phyloP scores from a whole-genome alignment of 306 rosid species.

The Pyrus pyrifolia region DNA sequence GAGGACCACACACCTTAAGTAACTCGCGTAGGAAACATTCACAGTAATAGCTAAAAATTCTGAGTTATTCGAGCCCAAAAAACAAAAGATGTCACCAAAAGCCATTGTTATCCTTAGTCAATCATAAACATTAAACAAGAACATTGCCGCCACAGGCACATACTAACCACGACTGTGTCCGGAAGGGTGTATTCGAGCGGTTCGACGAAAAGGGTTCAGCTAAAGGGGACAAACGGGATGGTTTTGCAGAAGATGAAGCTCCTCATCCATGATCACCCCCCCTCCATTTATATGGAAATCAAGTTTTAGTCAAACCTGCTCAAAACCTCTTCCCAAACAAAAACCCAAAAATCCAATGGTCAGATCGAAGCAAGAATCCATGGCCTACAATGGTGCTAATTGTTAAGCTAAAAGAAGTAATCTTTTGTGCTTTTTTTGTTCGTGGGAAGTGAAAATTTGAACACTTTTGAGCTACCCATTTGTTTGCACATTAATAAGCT shows the following conservation, averaged over 20 bases:
- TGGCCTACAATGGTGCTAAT: too few relatives aligned
- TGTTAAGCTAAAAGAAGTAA: too few relatives aligned
- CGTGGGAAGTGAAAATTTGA: background rate
- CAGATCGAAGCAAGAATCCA: background rate
- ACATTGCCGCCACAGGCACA: background rate
- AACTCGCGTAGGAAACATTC: background rate
- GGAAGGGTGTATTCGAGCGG: background rate
- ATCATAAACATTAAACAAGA: background rate
- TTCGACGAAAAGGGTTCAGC: constrained; percentile 57
- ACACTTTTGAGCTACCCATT: background rate
- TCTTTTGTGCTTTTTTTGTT: too few relatives aligned
- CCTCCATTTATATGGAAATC: constrained; percentile 1
- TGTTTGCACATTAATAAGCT: background rate
- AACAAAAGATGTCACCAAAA: background rate
- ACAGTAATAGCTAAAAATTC: background rate
- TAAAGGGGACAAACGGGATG: constrained; percentile 49
- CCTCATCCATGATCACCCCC: constrained; percentile 7
- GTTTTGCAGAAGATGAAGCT: constrained; percentile 5
- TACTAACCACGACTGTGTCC: too few relatives aligned
- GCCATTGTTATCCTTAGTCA: background rate
- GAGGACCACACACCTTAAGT: background rate
- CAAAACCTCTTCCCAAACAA: background rate
- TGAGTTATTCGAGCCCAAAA: background rate
- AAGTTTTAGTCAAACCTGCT: background rate
- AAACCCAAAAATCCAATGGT: background rate